Base-by-base conservation (phyloP, 2,329 filamentous ascomycete species). In the Calonectria naviculata region DNA sequence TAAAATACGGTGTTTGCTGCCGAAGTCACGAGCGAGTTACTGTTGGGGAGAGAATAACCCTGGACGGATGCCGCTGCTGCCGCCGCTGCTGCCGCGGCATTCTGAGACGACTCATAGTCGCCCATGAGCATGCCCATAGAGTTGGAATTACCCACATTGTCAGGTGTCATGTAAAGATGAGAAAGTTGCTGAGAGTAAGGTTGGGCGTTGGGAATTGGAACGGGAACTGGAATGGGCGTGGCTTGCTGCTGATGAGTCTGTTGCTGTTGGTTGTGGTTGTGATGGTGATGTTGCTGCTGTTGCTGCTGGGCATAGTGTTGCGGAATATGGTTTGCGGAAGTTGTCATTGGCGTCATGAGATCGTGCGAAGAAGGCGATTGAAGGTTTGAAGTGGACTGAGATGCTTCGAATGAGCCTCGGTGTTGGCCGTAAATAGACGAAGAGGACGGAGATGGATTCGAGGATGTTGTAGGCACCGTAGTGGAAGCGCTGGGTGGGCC, bases 61-160 rank as follows among this genome's bases (percentile, higher is more conserved):
- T 74, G 71, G 13, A 67, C 44, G 26, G 66, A 41, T 67, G 71
- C 29, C 62, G 65, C 12, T 36, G 42, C 60, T 19, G 72, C 54
- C 3, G 62, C 62, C 13, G 63, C 63, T 1, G 63, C 41, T 4
- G 38, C 38, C 2, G 63, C 63, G 8, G 52, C 64, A 10, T 75
- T 71, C 7, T 78, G 78, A n/a, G 78, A 63, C 41, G 81, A 81
- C 63, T 84, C 80, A 13, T 84, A 87, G 2, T 83, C 81, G 60
- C 84, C 82, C 38, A 87, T 82, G 9, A 86, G 79, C 77, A 87
- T 82, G 26, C 82, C 81, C 29, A 87, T 56, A 44, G 61, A 52
- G 68, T 46, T 71, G 61, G 52, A 60, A 67, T 41, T 70, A 44
- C 29, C 26, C 44, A 66, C 26, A 46, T 46, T 70, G 34, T 58